phyloP scores from a whole-genome alignment of 129 eudicot genomes.

The Centella asiatica region DNA sequence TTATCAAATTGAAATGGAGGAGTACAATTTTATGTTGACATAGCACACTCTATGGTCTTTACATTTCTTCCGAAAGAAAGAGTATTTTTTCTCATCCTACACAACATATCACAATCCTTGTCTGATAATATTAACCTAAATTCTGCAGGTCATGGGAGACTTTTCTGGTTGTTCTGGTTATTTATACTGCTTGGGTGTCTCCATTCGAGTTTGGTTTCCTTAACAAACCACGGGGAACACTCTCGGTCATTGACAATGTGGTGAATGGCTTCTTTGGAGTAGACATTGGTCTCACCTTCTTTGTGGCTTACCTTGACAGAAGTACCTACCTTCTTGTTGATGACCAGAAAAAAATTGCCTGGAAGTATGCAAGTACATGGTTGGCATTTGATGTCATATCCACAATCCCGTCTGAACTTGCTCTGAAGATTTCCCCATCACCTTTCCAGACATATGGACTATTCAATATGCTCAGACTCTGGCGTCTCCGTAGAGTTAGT shows the following conservation, averaged over 20 bases:
- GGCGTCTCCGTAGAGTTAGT: constrained; percentile 94
- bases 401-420: constrained; percentile 74
- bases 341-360: constrained; percentile 62
- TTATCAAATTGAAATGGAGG: too few species aligned
- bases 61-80: too few species aligned
- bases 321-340: constrained; percentile 69
- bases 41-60: not conserved
- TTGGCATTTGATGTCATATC: constrained; percentile 76
- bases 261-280: constrained; percentile 75
- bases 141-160: constrained; percentile 77
- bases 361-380: constrained; percentile 65
- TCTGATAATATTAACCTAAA: not conserved
- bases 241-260: constrained; percentile 54
- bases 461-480: constrained; percentile 89
- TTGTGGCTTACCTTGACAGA: constrained; percentile 69
- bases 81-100: too few species aligned
- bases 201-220: constrained; percentile 83
- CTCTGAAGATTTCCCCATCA: constrained; percentile 40
- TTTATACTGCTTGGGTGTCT: constrained; percentile 83
- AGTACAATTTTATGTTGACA: not conserved
- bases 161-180: constrained; percentile 53
- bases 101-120: too few species aligned
- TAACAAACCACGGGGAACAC: constrained; percentile 37
- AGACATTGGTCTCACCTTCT: constrained; percentile 79
- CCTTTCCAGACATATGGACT: constrained; percentile 56